phyloP scores from a whole-genome alignment of 148 eudicot genomes.

The Euryodendron excelsum region DNA sequence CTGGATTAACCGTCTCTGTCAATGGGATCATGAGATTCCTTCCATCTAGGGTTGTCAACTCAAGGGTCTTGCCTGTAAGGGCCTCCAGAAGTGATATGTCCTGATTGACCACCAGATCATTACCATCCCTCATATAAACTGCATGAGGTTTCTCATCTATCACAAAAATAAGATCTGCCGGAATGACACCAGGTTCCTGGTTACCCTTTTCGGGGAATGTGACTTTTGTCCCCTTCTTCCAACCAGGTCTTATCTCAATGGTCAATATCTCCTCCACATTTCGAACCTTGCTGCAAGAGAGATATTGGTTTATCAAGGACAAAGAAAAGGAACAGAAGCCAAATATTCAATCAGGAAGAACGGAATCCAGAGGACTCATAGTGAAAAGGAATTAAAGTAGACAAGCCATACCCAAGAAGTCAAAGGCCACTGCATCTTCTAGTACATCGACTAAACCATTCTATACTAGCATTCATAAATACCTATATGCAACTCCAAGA shows the following conservation, averaged over 20 bases:
- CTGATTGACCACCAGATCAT: slow-evolving; percentile 58
- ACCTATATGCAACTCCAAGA: neutral
- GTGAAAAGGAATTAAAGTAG: neutral
- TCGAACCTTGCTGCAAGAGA: slow-evolving; percentile 46
- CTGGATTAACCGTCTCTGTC: slow-evolving; percentile 66
- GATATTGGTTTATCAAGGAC: neutral
- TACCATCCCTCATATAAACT: slow-evolving; percentile 60
- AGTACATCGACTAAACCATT: no score
- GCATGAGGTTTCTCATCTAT: slow-evolving; percentile 75
- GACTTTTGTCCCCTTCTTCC: slow-evolving; percentile 87
- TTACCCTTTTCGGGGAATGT: slow-evolving; percentile 83
- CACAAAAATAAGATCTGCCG: slow-evolving; percentile 76
- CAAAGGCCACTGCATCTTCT: neutral
- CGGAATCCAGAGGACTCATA: neutral
- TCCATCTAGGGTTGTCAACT: slow-evolving; percentile 62
- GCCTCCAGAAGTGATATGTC: slow-evolving; percentile 74
- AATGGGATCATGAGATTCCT: slow-evolving; percentile 50
- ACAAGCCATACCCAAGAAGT: neutral
- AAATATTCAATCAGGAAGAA: neutral
- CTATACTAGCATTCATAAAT: neutral
- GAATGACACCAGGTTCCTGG: slow-evolving; percentile 72
- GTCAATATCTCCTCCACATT: slow-evolving; percentile 69
- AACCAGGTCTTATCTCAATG: slow-evolving; percentile 74
- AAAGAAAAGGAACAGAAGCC: neutral
- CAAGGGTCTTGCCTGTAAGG: slow-evolving; percentile 67